Conservation (phyloP, 768 basidiomycete genomes). For the Lentinula raphanica region DNA sequence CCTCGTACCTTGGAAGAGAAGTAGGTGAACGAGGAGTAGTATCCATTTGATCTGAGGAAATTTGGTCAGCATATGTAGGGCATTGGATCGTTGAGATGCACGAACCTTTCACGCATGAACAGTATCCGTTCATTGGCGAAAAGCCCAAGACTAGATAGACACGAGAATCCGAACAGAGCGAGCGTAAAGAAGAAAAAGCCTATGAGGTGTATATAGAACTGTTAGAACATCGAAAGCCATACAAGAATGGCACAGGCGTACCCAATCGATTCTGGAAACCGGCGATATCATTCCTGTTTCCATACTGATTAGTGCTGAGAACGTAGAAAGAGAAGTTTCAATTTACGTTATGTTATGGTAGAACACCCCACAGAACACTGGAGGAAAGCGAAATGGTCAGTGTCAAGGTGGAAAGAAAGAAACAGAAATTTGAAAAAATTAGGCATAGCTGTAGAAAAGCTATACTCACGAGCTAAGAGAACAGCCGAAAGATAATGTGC, state of each 20-base stretch:
- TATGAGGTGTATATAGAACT: no score
- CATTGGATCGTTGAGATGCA: neutral
- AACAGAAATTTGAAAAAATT: neutral
- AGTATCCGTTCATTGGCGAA: slow-evolving; percentile 94
- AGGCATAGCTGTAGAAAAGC: neutral
- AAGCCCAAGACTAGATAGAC: slow-evolving; percentile 85
- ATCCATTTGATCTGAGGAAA: slow-evolving; percentile 78
- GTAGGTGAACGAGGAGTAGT: slow-evolving; percentile 96
- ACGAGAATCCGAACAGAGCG: slow-evolving; percentile 96
- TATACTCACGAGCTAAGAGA: slow-evolving; percentile 68
- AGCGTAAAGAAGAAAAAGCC: slow-evolving; percentile 97
- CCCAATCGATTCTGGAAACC: slow-evolving; percentile 96
- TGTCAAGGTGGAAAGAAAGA: neutral
- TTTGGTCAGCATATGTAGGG: neutral
- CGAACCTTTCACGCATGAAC: slow-evolving; percentile 96
- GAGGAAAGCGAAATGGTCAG: slow-evolving; percentile 4
- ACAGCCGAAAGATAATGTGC: slow-evolving; percentile 89
- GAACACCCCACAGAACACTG: slow-evolving; percentile 90
- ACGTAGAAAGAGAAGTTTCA: neutral
- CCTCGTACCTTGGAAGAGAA: slow-evolving; percentile 80
- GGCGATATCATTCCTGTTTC: slow-evolving; percentile 76
- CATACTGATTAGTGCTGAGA: neutral
- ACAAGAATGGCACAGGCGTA: slow-evolving; percentile 19
- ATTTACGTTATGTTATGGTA: slow-evolving; percentile 79
- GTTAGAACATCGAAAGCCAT: no score